phyloP scores from a whole-genome alignment of 495 filamentous ascomycete species.

The Hyaloscypha hepaticicola region DNA sequence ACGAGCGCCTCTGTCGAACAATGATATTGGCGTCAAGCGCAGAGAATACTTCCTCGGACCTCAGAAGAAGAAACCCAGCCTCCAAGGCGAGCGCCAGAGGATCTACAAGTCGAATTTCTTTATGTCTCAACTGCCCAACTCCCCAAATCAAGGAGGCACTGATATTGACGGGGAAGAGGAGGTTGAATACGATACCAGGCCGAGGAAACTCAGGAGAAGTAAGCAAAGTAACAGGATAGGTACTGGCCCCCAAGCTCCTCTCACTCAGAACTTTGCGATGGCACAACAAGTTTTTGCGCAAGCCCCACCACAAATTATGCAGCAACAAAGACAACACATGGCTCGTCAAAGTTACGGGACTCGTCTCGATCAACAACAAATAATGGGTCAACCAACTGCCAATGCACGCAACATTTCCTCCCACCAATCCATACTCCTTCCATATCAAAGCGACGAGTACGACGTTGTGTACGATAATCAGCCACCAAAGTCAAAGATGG shows the following conservation, averaged over 20 bases:
- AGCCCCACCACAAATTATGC: too few relatives aligned
- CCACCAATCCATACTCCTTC: conserved; percentile 1
- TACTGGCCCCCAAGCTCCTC: too few relatives aligned
- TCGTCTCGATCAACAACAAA: too few relatives aligned
- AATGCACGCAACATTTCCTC: not conserved
- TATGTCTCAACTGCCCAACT: conserved; percentile 46
- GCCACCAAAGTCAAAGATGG: conserved; percentile 43
- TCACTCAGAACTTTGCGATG: too few relatives aligned
- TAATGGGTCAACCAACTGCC: too few relatives aligned
- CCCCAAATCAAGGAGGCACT: conserved; percentile 30
- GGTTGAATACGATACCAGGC: conserved; percentile 29
- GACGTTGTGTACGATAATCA: conserved; percentile 28
- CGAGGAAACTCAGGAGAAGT: not conserved
- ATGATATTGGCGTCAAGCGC: conserved; percentile 39
- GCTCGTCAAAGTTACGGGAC: too few relatives aligned
- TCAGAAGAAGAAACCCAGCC: conserved; percentile 19
- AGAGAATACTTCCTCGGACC: conserved; percentile 49
- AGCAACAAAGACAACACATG: too few relatives aligned
- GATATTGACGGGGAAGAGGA: conserved; percentile 42
- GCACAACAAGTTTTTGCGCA: too few relatives aligned
- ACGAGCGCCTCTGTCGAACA: conserved; percentile 39
- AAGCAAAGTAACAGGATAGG: too few relatives aligned
- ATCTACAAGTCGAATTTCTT: conserved; percentile 53
- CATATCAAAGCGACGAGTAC: conserved; percentile 24
- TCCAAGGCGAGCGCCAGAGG: conserved; percentile 39